Percentiles rank a stretch among this genome's conserved stretches.
Conservation (phyloP, 2,329 filamentous ascomycete species). For the Scedosporium apiospermum region DNA sequence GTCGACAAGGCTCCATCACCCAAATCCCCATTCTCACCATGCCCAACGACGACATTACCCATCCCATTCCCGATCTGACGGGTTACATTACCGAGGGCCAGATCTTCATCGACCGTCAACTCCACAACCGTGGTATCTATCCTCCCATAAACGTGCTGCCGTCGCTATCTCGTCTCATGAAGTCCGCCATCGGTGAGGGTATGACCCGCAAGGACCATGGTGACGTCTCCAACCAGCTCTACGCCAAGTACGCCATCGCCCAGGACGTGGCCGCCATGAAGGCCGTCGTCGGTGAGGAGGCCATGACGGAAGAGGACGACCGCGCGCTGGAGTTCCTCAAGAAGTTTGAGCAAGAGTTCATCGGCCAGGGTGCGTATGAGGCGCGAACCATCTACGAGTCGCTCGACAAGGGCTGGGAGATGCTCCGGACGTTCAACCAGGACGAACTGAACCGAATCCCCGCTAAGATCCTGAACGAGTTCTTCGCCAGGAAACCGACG, state of each 20-base stretch:
- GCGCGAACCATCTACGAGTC: slow-evolving; percentile 86
- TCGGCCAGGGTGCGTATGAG: slow-evolving; percentile 87
- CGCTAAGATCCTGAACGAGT: slow-evolving; percentile 73
- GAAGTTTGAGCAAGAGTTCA: slow-evolving; percentile 95
- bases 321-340: slow-evolving; percentile 95
- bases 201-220: slow-evolving; percentile 95
- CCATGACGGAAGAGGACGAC: slow-evolving; percentile 91
- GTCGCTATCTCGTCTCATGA: slow-evolving; percentile 98
- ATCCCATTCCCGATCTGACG: slow-evolving; percentile 96
- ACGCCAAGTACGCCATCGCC: slow-evolving; percentile 98
- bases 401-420: slow-evolving; percentile 89
- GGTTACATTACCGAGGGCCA: slow-evolving; percentile 99
- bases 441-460: slow-evolving; percentile 94
- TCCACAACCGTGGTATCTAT: slow-evolving; percentile 96
- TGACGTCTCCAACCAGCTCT: slow-evolving; percentile 98
- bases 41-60: slow-evolving; percentile 99
- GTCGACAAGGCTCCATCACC: slow-evolving; percentile 96
- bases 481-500: slow-evolving; percentile 60
- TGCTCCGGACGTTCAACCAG: slow-evolving; percentile 96
- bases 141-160: slow-evolving; percentile 98
- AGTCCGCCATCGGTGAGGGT: slow-evolving; percentile 96
- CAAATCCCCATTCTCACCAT: slow-evolving; percentile 98
- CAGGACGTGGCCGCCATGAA: slow-evolving; percentile 99
- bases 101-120: slow-evolving; percentile 90
- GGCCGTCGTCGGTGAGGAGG: slow-evolving; percentile 97